Evolutionary conservation across 2,329 filamentous ascomycete species (phyloP), one percentile per base, ranked within the genome.

Genomic region (Colletotrichum endophyticum): DNA sequence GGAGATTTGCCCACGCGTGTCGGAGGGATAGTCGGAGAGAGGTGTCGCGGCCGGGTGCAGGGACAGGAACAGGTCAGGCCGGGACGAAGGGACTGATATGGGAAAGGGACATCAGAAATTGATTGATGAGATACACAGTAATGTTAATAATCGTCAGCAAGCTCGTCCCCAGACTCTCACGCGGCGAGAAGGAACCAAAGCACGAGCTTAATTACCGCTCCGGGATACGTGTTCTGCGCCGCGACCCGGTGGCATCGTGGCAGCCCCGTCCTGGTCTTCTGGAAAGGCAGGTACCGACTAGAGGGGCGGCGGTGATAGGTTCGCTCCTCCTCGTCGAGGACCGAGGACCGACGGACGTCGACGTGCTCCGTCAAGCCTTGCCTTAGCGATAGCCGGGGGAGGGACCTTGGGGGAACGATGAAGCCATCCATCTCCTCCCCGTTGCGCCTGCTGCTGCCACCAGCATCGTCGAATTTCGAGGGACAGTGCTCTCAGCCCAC

Each of bases 181-280:
- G 30, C 32, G 25, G 30, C 72, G 44, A 71, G 59, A 25, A 59
- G 25, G 57, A 53, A 56, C 19, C 34, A 49, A 28, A 61, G 73
- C 64, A 73, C 62, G 49, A 73, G 70, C 64, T 70, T 73, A 59
- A 76, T 63, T 71, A 63, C 56, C 32, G 30, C 22, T 15, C 44
- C 39, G 36, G 27, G 32, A 56, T 64, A 74, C 64, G 36, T 63
- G 44, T 59, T n/a, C 13, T 62, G 25, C 28, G 36, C 66, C 15
- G 59, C 34, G 28, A 22, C 56, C 16, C 44, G 44, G 44, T 53
- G 44, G 57, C 30, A 22, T 70, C 25, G 56, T 56, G 36, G 56
- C 56, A 36, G 57, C 39, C 36, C 44, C 22, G 56, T 34, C 56
- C 36, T 16, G 36, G 16, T 49, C 27, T 27, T 19, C 39, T 63